These are phyloP conservation scores for Arabis hirsuta DNA, from an alignment of 345 rosid species.

Conservation along the genomic window DNA sequence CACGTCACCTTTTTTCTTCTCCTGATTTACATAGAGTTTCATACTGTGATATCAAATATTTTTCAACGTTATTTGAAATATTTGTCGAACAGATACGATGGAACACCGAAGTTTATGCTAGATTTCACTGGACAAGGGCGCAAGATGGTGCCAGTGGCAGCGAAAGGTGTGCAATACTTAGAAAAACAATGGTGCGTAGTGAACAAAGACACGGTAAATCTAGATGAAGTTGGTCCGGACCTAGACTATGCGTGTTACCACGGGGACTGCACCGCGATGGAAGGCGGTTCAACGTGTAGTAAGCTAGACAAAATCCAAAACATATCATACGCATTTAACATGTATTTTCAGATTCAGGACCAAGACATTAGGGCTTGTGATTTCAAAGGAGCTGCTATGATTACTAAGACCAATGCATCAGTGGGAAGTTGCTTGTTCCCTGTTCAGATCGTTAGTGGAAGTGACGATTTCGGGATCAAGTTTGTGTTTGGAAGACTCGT, in stretches of 20 bases:
- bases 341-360: slow-evolving; percentile 60
- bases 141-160: slow-evolving; percentile 55
- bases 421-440: slow-evolving; percentile 59
- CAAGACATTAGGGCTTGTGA: slow-evolving; percentile 69
- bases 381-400: slow-evolving; percentile 60
- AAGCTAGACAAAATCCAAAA: slow-evolving; percentile 38
- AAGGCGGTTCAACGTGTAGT: slow-evolving; percentile 51
- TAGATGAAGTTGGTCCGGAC: slow-evolving; percentile 25
- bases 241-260: slow-evolving; percentile 57
- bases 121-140: slow-evolving; percentile 68
- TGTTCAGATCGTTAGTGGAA: slow-evolving; percentile 54
- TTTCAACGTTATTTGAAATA: background rate
- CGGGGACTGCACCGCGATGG: slow-evolving; percentile 64
- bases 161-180: slow-evolving; percentile 68
- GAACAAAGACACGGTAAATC: slow-evolving; percentile 33
- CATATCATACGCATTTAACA: slow-evolving; percentile 77
- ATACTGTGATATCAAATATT: no score
- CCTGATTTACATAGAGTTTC: no score
- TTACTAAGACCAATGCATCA: slow-evolving; percentile 55
- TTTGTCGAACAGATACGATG: slow-evolving; percentile 52
- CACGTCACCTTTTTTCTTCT: background rate
- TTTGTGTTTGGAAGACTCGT: slow-evolving; percentile 29
- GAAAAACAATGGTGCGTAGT: slow-evolving; percentile 66
- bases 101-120: slow-evolving; percentile 67
- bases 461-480: slow-evolving; percentile 39